Conservation (phyloP, 2,329 filamentous ascomycete genomes). For the Penicillium verrucosum region DNA sequence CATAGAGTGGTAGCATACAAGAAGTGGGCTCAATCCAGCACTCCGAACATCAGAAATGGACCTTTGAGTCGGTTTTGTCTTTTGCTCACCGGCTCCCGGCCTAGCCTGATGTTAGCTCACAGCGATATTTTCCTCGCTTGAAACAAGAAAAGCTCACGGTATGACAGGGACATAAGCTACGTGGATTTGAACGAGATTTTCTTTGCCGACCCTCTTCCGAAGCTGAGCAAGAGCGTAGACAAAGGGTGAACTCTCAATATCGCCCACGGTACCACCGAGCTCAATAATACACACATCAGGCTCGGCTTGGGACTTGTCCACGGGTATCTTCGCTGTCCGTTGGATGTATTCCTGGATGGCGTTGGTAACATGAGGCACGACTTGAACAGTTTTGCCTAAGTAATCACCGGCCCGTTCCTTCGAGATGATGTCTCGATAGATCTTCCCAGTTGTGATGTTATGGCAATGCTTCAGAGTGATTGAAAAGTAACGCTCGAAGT, state of each 20-base stretch:
- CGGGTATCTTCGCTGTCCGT: slow-evolving; percentile 76
- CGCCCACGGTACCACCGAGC: slow-evolving; percentile 53
- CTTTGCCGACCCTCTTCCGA: slow-evolving; percentile 65
- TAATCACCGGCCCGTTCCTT: slow-evolving; percentile 71
- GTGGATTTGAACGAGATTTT: slow-evolving; percentile 84
- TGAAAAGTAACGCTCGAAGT: slow-evolving; percentile 78
- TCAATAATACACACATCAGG: slow-evolving; percentile 91
- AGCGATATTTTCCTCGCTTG: background rate
- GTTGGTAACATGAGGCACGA: slow-evolving; percentile 88
- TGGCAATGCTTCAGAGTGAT: slow-evolving; percentile 79
- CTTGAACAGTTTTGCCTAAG: slow-evolving; percentile 82
- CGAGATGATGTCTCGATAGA: slow-evolving; percentile 85
- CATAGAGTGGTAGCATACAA: slow-evolving; percentile 34
- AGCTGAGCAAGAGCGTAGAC: slow-evolving; percentile 82
- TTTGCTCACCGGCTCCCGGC: slow-evolving; percentile 62
- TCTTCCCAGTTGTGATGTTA: slow-evolving; percentile 97
- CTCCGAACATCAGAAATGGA: slow-evolving; percentile 81
- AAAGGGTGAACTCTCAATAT: slow-evolving; percentile 85
- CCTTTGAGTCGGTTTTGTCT: slow-evolving; percentile 95
- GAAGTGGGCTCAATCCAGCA: slow-evolving; percentile 68
- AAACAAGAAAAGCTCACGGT: slow-evolving; percentile 2
- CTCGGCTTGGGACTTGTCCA: slow-evolving; percentile 76
- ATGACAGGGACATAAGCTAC: slow-evolving; percentile 75
- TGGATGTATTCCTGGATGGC: slow-evolving; percentile 92
- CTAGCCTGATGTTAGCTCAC: background rate